Base-by-base conservation (phyloP, 345 rosid genomes). In the Dovyalis caffra region DNA sequence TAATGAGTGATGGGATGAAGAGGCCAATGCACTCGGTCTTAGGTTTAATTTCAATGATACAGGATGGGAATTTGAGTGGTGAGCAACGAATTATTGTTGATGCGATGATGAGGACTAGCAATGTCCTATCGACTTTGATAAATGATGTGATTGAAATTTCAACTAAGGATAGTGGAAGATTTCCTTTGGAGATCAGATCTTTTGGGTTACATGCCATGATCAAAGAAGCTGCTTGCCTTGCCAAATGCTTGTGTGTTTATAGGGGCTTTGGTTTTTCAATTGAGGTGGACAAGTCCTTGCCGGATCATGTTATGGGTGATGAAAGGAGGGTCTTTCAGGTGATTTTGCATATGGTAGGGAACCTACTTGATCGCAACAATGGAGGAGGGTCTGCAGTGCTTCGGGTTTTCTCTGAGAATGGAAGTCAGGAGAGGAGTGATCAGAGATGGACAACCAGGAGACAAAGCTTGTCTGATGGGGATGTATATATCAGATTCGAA, bases 1-100 rank as follows among this genome's bases (percentile, higher is more conserved):
- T 88, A 7, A 95, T 95, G 97, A 93, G 90, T 51, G 89, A 93
- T 80, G 96, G 97, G 31, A 85, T 95, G 97, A 95, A 91, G 85
- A 87, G 89, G 81, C 99, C 99, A 5, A 89, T 93, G 98, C 97
- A 91, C 73, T 89, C 98, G 0, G 77, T 93, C 72, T 83, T 86
- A 26, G 97, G 99, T 1, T 77, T 95, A 78, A 83, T 95, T 64
- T 95, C 99, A 3, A 79, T 95, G 85, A 74, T 93, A 83, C 94
- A 89, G 66, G 91, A 87, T 70, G 96, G 83, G 72, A 86, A 72
- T 69, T 74, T 93, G 83, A 83, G 78, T 38, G 62, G 29, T 3
- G 91, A 95, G 72, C 98, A 93, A 78, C 79, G 20, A 70, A 84
- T 90, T 76, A 84, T 93, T 65, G 87, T 91, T 58, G 92, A 90